Conservation (phyloP, 108 stramenopile species). For the Cyclostephanos tholiformis region DNA sequence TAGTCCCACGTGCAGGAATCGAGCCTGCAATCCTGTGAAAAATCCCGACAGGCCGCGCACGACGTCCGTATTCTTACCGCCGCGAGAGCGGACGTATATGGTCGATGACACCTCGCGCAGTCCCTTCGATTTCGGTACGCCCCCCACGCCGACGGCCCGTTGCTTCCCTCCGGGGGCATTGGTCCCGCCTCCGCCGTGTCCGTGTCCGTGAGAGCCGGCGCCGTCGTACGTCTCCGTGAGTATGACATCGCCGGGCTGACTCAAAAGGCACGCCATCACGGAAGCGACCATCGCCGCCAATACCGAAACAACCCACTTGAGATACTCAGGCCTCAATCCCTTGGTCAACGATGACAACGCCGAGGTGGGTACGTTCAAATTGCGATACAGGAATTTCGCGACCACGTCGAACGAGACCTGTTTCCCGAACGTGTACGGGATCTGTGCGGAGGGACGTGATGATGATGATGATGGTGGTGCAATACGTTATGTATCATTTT, state of each 20-base stretch:
- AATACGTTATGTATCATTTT: background rate
- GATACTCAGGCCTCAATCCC: constrained; percentile 20
- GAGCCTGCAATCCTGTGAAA: constrained; percentile 80
- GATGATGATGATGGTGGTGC: background rate
- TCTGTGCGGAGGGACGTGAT: constrained; percentile 13
- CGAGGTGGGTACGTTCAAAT: constrained; percentile 35
- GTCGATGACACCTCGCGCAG: constrained; percentile 66
- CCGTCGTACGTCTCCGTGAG: constrained; percentile 84
- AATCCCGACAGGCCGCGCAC: constrained; percentile 63
- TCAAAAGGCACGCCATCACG: constrained; percentile 85
- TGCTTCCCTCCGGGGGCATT: constrained; percentile 20
- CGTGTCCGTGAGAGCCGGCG: background rate
- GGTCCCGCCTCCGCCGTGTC: constrained; percentile 17
- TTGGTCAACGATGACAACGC: constrained; percentile 28
- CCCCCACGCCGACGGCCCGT: constrained; percentile 42
- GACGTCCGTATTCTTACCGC: constrained; percentile 57
- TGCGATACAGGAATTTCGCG: constrained; percentile 64
- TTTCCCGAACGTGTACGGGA: constrained; percentile 96
- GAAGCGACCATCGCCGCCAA: constrained; percentile 74
- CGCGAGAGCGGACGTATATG: constrained; percentile 74
- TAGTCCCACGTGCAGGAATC: constrained; percentile 89
- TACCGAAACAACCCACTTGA: constrained; percentile 76
- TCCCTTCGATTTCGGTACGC: constrained; percentile 27
- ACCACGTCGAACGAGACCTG: constrained; percentile 88
- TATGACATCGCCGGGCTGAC: constrained; percentile 96